phyloP scores from a whole-genome alignment of 371 early-diverging fungal species.

The Mortierella sp. region DNA sequence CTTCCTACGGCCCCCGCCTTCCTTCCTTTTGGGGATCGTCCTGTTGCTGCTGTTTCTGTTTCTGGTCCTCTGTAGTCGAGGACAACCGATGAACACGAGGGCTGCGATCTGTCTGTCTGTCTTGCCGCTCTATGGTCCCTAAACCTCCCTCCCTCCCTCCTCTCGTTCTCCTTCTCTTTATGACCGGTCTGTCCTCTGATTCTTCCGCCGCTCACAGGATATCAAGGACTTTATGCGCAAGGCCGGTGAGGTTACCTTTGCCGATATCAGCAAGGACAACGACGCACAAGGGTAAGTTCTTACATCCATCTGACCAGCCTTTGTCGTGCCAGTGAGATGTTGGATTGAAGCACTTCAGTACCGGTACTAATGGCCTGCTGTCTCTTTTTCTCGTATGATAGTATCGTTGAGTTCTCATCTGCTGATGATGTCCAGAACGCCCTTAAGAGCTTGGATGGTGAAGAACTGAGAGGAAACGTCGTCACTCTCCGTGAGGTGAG shows the following conservation, averaged over 20 bases:
- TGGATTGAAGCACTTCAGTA: not conserved
- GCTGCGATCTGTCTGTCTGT: constrained; percentile 16
- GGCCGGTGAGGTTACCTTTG: constrained; percentile 95
- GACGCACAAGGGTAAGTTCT: constrained; percentile 87
- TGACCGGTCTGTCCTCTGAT: constrained; percentile 18
- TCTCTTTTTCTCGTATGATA: constrained; percentile 38
- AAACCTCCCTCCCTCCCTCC: constrained; percentile 21
- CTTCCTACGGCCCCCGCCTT: constrained; percentile 16
- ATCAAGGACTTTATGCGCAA: constrained; percentile 97
- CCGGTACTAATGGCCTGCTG: not conserved
- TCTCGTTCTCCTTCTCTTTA: constrained; percentile 47
- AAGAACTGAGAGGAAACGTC: constrained; percentile 87
- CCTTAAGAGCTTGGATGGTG: constrained; percentile 86
- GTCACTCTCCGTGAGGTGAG: constrained; percentile 85
- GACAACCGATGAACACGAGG: constrained; percentile 20
- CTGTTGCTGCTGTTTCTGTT: not conserved
- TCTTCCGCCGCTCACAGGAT: constrained; percentile 75
- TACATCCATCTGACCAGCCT: not conserved
- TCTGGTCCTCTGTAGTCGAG: constrained; percentile 13
- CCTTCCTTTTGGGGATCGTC: constrained; percentile 9
- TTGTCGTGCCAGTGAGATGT: not conserved
- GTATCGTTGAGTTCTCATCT: constrained; percentile 91
- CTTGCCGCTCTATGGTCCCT: constrained; percentile 56
- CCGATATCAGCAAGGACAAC: constrained; percentile 87
- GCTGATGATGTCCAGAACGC: constrained; percentile 90